phyloP scores from a whole-genome alignment of 2,329 filamentous ascomycete genomes.

The Sarocladium oryzae region DNA sequence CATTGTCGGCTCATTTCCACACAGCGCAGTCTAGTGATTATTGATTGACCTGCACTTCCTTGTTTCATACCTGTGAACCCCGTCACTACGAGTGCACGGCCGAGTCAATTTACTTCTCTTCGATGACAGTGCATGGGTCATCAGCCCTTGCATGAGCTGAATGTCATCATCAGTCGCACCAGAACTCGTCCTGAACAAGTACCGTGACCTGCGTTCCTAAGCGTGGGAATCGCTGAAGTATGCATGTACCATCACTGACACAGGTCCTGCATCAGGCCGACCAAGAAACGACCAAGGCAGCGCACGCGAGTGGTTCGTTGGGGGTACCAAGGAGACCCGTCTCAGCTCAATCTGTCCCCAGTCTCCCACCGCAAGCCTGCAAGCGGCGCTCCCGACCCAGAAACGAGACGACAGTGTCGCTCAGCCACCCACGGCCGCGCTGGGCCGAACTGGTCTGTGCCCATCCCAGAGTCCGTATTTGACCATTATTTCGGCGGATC shows the following conservation, averaged over 20 bases:
- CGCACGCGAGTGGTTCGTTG: not conserved
- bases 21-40: too few species aligned
- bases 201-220: not conserved
- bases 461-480: conserved; percentile 6
- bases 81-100: not conserved
- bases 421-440: not conserved
- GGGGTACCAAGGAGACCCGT: too few species aligned
- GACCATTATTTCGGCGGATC: not conserved
- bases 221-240: not conserved
- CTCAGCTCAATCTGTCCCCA: not conserved
- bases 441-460: too few species aligned
- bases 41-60: not conserved
- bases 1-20: conserved; percentile 5
- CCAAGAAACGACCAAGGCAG: not conserved
- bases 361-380: not conserved
- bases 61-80: not conserved
- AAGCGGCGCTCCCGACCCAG: not conserved
- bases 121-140: not conserved
- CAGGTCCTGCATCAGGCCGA: conserved; percentile 4
- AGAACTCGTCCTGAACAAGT: not conserved
- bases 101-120: not conserved
- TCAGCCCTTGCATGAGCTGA: not conserved
- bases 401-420: not conserved
- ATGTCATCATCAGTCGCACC: too few species aligned
- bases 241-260: not conserved